These are phyloP conservation scores for Glycine latifolia DNA, from an alignment of 306 rosid genomes.

Conservation along the genomic window DNA sequence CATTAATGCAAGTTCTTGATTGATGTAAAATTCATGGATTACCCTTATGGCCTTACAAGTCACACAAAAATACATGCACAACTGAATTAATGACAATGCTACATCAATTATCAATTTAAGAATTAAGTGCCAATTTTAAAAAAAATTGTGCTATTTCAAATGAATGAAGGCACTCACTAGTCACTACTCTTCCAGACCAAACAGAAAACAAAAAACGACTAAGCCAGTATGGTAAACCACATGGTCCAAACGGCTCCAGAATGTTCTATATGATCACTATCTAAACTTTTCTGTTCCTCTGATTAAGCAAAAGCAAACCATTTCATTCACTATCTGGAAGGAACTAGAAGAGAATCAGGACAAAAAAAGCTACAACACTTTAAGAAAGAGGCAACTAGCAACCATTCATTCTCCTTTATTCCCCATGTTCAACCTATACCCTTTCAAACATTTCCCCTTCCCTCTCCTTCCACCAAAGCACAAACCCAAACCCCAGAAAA, in stretches of 20 bases:
- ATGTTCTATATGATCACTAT: neutral
- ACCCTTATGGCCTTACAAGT: no score
- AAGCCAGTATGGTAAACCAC: neutral
- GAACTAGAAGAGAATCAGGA: neutral
- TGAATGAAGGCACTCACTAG: neutral
- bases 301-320: no score
- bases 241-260: neutral
- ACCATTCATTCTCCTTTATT: no score
- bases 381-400: neutral
- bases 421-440: no score
- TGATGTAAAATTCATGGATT: no score
- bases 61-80: no score
- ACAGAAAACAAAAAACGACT: neutral
- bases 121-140: neutral
- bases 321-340: no score
- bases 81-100: neutral
- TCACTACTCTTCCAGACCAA: neutral
- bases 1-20: no score
- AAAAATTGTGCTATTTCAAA: neutral
- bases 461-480: neutral
- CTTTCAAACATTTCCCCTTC: slow-evolving; percentile 23
- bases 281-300: neutral
- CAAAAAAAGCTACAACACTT: neutral
- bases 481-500: slow-evolving; percentile 10
- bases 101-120: neutral